Evolutionary conservation across 108 stramenopile species (phyloP).

Genomic region (Nitzschia inconspicua): DNA sequence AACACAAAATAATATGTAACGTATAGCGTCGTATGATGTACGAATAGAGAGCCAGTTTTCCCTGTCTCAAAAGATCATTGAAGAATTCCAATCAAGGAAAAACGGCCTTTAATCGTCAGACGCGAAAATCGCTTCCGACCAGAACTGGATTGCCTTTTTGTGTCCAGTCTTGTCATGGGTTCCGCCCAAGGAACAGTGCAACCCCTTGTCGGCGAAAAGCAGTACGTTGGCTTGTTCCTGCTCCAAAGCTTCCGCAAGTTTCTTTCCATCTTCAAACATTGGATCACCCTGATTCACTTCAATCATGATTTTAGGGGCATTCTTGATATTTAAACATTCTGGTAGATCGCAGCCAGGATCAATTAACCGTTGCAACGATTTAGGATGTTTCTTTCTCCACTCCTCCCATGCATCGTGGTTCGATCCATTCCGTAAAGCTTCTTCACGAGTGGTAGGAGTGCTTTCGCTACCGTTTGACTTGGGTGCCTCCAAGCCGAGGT

Average conservation of each 20-base stretch:
- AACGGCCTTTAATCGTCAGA: no score
- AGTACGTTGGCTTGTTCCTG: background rate
- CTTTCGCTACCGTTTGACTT: background rate
- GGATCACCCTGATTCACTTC: background rate
- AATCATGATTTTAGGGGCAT: constrained; percentile 1
- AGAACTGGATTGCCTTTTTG: no score
- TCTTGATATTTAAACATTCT: background rate
- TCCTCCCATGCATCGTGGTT: constrained; percentile 2
- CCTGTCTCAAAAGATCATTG: no score
- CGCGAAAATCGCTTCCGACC: no score
- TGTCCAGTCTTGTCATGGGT: no score
- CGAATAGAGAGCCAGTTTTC: no score
- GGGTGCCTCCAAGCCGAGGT: constrained; percentile 8
- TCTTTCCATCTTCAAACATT: background rate
- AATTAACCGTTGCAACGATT: background rate
- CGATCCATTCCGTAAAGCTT: constrained; percentile 4
- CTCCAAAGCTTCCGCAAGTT: background rate
- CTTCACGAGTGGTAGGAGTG: background rate
- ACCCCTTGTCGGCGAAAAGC: background rate
- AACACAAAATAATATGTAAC: no score
- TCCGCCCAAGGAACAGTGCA: no score
- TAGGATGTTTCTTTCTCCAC: background rate
- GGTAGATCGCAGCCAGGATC: background rate
- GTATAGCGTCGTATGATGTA: no score
- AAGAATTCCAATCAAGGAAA: no score